Evolutionary conservation across 331 rosid genomes (phyloP), one percentile per base, ranked within the genome.

Genomic region (Erythrophleum ivorense): DNA sequence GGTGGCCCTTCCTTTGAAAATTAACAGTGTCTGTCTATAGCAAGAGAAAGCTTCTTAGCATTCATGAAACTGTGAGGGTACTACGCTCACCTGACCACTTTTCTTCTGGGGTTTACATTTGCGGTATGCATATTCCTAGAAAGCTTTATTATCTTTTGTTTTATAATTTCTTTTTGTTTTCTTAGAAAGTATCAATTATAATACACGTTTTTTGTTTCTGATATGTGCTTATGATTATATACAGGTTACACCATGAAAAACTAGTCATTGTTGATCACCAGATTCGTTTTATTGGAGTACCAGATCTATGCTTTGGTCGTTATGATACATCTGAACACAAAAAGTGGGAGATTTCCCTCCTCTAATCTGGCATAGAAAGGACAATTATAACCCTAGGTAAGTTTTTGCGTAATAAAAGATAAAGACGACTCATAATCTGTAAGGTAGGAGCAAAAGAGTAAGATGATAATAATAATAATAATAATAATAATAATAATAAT

Each of bases 271-370:
- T 96, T 81, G 99, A 96, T 90, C 84, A 94, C 76, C 97, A 91
- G 83, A 85, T 93, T 84, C 91, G 99, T 91, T 96, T 94, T 87
- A 85, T 96, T 64, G 99, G 99, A 83, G 99, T 98, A 78, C 84
- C 94, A 78, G 98, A 96, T 90, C 87, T 96, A 85, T 96, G 99
- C 95, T 96, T 96, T 86, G 99, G 99, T 81, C 99, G 99, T 82
- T 96, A 91, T 62, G 99, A 96, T 87, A 89, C 98, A 63, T 82
- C 94, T 81, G 97, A 96, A 71, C 99, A 96, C 85, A 94, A 81
- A 24, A 24, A 84, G 97, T 96, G 62, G 98, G 94, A 49, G 99
- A 96, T 84, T 85, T 73, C 64, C 97, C 98, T 77, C 88, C 99
- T 71, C 69, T 58, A 53, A 62, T 85, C 54, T 96, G 99, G 99